Base-by-base conservation (phyloP, 345 rosid genomes). In the Brassica nigra region DNA sequence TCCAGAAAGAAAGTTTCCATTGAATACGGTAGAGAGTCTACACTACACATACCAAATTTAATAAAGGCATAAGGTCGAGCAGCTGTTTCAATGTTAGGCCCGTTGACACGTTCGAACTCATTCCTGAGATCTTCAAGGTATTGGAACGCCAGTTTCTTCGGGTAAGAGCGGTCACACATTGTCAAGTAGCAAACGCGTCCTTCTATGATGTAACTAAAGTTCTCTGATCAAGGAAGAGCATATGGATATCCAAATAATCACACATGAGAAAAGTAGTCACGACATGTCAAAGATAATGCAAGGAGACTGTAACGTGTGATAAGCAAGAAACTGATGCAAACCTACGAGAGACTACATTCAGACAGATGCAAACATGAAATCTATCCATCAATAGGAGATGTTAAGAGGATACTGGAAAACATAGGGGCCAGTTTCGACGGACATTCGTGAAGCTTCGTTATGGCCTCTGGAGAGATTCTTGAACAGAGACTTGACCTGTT, bases 11-110 rank as follows among this genome's bases (percentile, higher is more conserved):
- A 18, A 18, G 18, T 18, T 18, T 18, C 18, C 18, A 18, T 18
- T 18, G 0, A 29, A 16, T 49, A 78, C n/a, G 8, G 66, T 57
- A 55, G 58, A 27, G 1, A 63, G 62, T 73, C 20, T 59, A 63
- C 64, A 28, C 28, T 68, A 31, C 31, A 31, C 42, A 70, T 80
- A 96, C 99, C 99, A 80, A 96, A 96, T 84, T 93, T 96, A 70
- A 93, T 92, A 81, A 96, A 96, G 66, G 99, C 98, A 86, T 96
- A 93, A 52, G 99, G 98, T 81, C 98, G 91, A 73, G 99, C 99
- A 66, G 98, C 98, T 66, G 99, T 96, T 84, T 93, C 98, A 68
- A 90, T 93, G 68, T 90, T 89, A 63, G 90, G 86, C 66, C 92
- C 99, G 79, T 96, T 93, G 67, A 91, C 95, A 78, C 93, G 97